A percentile compares a stretch with the other conserved stretches of the same genome.
phyloP scores from a whole-genome alignment of 768 basidiomycete genomes.

The Lactifluus echinatus region DNA sequence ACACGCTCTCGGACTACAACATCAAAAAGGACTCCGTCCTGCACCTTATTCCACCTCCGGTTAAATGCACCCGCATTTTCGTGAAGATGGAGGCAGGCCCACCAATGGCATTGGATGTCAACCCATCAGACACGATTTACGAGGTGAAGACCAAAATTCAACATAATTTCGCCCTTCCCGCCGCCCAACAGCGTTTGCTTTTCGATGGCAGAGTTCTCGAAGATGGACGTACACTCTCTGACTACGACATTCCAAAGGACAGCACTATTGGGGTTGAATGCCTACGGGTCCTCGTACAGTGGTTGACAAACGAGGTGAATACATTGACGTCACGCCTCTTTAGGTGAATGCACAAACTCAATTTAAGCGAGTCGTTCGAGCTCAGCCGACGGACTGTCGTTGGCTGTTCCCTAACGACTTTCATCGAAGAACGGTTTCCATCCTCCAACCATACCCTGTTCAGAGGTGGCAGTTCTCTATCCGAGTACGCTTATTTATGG shows the following conservation, averaged over 20 bases:
- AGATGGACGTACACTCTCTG: constrained; percentile 17
- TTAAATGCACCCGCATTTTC: constrained; percentile 16
- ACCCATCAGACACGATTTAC: constrained; percentile 16
- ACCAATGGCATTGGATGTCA: constrained; percentile 16
- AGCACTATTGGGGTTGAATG: constrained; percentile 10
- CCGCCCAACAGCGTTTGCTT: constrained; percentile 15
- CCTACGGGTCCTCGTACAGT: too few relatives aligned
- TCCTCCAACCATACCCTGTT: too few relatives aligned
- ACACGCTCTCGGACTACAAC: constrained; percentile 27
- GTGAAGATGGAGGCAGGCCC: constrained; percentile 14
- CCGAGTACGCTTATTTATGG: too few relatives aligned
- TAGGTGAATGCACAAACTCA: too few relatives aligned
- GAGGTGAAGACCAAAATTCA: constrained; percentile 18
- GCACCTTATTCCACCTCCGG: constrained; percentile 20
- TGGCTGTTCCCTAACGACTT: too few relatives aligned
- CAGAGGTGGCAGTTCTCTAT: too few relatives aligned
- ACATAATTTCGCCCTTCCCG: constrained; percentile 16
- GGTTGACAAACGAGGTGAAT: too few relatives aligned
- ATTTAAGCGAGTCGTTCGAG: too few relatives aligned
- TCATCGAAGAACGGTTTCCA: too few relatives aligned
- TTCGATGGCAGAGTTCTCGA: constrained; percentile 15
- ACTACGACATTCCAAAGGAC: constrained; percentile 18
- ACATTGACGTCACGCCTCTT: too few relatives aligned
- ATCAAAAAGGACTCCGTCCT: constrained; percentile 27
- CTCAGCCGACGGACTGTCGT: too few relatives aligned